Evolutionary conservation across 352 stramenopile species (phyloP).

Genomic region (Hyaloperonospora brassicae): DNA sequence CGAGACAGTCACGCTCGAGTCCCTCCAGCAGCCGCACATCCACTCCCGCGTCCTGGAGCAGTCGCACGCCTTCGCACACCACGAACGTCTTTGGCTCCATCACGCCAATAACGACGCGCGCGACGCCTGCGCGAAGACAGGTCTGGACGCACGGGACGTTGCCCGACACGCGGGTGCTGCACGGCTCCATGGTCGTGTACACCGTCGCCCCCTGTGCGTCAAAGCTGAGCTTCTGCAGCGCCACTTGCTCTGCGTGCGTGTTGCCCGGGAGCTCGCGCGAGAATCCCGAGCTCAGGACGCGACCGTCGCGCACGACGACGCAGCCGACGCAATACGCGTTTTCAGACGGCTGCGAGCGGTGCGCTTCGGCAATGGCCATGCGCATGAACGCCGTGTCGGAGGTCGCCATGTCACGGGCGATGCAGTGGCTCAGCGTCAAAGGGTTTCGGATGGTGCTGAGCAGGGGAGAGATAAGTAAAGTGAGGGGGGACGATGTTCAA

Average conservation of each 20-base stretch:
- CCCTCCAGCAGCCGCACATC: slow-evolving; percentile 61
- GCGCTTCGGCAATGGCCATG: slow-evolving; percentile 69
- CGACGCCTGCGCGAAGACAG: slow-evolving; percentile 58
- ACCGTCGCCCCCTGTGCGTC: slow-evolving; percentile 56
- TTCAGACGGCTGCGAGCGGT: slow-evolving; percentile 60
- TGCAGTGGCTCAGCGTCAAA: too few relatives aligned
- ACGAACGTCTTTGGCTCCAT: slow-evolving; percentile 87
- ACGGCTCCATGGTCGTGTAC: slow-evolving; percentile 88
- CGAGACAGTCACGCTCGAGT: slow-evolving; percentile 67
- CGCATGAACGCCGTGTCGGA: slow-evolving; percentile 59
- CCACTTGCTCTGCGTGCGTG: slow-evolving; percentile 85
- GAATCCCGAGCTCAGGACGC: slow-evolving; percentile 64
- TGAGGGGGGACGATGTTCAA: too few relatives aligned
- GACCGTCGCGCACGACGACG: slow-evolving; percentile 53
- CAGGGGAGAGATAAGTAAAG: too few relatives aligned
- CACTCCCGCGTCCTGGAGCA: slow-evolving; percentile 62
- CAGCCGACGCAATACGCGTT: slow-evolving; percentile 81
- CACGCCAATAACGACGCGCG: slow-evolving; percentile 72
- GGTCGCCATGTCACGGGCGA: too few relatives aligned
- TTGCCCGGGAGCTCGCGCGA: slow-evolving; percentile 83
- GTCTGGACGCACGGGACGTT: slow-evolving; percentile 78
- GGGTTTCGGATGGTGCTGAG: too few relatives aligned
- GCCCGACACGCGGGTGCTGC: slow-evolving; percentile 75
- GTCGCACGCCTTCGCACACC: slow-evolving; percentile 62
- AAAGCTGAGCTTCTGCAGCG: slow-evolving; percentile 73